phyloP scores from a whole-genome alignment of 768 basidiomycete genomes.

The Hypsizygus marmoreus region DNA sequence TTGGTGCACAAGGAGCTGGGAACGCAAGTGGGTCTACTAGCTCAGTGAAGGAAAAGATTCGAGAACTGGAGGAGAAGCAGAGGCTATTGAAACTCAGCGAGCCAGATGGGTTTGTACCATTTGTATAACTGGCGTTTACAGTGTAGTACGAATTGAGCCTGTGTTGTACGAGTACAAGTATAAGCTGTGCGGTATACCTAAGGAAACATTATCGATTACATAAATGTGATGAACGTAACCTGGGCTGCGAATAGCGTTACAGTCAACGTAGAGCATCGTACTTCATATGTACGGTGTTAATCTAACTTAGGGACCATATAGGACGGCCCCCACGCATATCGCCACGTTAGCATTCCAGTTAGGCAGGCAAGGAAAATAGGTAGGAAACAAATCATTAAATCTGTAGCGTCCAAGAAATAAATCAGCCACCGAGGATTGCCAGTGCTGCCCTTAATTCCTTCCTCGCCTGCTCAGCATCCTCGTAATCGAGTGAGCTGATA shows the following conservation, averaged over 20 bases:
- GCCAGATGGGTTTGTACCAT: slow-evolving; percentile 4
- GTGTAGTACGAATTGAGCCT: no score
- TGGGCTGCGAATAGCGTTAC: no score
- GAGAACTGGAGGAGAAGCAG: slow-evolving; percentile 37
- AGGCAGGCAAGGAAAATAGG: slow-evolving; percentile 5
- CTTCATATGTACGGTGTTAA: no score
- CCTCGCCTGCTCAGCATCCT: slow-evolving; percentile 85
- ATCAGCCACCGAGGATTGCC: slow-evolving; percentile 57
- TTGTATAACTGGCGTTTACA: no score
- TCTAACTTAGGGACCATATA: no score
- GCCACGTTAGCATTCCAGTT: slow-evolving; percentile 1
- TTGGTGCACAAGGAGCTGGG: not conserved
- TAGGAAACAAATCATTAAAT: not conserved
- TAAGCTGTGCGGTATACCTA: not conserved
- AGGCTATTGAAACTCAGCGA: slow-evolving; percentile 2
- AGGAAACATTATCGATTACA: no score
- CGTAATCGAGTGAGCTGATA: slow-evolving; percentile 94
- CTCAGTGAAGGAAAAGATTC: slow-evolving; percentile 44
- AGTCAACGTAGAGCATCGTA: no score
- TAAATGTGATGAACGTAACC: no score
- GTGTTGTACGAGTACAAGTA: no score
- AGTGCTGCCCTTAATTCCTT: slow-evolving; percentile 82
- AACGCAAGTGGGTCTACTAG: slow-evolving; percentile 14
- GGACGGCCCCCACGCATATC: no score
- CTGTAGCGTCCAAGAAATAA: not conserved